These are phyloP conservation scores for Tetratostichococcus sp. DNA, from an alignment of 139 green algal species.

Conservation along the genomic window DNA sequence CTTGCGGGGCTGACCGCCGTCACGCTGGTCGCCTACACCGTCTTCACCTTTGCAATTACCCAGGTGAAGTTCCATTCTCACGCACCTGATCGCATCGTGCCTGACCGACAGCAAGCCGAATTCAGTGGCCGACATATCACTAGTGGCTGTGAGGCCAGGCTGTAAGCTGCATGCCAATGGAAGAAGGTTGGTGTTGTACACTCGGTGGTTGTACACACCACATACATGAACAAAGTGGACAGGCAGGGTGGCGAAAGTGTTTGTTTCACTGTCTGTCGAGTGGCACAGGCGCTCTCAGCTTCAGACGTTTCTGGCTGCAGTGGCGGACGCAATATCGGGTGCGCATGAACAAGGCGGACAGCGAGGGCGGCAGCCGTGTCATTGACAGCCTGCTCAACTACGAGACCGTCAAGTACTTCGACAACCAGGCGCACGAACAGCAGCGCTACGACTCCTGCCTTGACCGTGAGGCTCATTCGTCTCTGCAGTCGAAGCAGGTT, in stretches of 20 bases:
- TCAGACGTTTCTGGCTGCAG: constrained; percentile 28
- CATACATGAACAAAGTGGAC: too few relatives aligned
- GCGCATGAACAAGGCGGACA: constrained; percentile 84
- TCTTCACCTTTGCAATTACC: constrained; percentile 86
- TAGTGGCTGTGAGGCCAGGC: too few relatives aligned
- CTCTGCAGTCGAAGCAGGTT: too few relatives aligned
- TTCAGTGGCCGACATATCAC: too few relatives aligned
- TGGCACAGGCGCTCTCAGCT: too few relatives aligned
- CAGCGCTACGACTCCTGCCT: constrained; percentile 79
- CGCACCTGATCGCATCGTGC: background rate
- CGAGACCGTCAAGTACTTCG: constrained; percentile 94
- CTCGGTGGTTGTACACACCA: too few relatives aligned
- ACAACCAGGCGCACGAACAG: constrained; percentile 82
- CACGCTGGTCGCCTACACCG: constrained; percentile 83
- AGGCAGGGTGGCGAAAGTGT: too few relatives aligned
- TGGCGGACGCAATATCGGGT: constrained; percentile 86
- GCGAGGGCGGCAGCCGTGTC: constrained; percentile 51
- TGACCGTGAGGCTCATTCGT: constrained; percentile 7
- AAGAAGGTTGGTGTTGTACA: too few relatives aligned
- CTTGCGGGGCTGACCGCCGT: constrained; percentile 81
- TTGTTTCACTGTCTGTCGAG: background rate
- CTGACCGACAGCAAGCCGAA: too few relatives aligned
- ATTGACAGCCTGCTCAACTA: constrained; percentile 97
- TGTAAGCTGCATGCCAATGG: too few relatives aligned
- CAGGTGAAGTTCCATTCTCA: constrained; percentile 13